phyloP scores from a whole-genome alignment of 768 basidiomycete genomes.

The Coprinopsis sp. region DNA sequence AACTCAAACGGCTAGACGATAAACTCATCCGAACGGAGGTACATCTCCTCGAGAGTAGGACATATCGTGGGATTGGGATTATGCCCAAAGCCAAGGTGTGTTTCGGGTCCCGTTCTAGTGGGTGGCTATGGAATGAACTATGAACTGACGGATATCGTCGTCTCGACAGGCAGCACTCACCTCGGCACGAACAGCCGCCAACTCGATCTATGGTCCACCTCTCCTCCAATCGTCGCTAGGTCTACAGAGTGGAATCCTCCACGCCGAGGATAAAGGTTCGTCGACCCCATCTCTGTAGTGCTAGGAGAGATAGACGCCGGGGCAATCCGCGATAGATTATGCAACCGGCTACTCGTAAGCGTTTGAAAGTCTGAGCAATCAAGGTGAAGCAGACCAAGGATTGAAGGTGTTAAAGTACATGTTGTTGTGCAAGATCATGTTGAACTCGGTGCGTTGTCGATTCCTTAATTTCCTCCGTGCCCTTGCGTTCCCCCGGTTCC shows the following conservation, averaged over 20 bases:
- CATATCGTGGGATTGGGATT: conserved; percentile 87
- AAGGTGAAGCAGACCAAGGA: conserved; percentile 57
- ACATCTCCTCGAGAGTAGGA: conserved; percentile 87
- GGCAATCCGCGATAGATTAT: no score
- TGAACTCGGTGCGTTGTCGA: conserved; percentile 67
- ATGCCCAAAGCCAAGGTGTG: conserved; percentile 83
- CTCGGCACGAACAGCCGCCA: conserved; percentile 88
- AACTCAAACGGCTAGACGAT: conserved; percentile 91
- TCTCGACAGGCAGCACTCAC: conserved; percentile 70
- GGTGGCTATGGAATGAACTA: neutral
- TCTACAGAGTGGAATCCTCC: conserved; percentile 66
- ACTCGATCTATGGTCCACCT: conserved; percentile 83
- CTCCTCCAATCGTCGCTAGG: conserved; percentile 43
- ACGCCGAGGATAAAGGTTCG: conserved; percentile 97
- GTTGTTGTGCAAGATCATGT: conserved; percentile 97
- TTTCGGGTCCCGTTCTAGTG: neutral
- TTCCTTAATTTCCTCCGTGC: neutral
- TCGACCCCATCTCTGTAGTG: no score
- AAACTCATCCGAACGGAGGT: conserved; percentile 98
- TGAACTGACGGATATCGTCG: conserved; percentile 18
- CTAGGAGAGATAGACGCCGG: no score
- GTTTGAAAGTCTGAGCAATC: conserved; percentile 81
- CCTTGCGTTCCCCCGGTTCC: no score
- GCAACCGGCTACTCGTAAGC: conserved; percentile 95
- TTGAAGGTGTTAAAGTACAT: conserved; percentile 93